Conservation (phyloP, 495 filamentous ascomycete species). For the Cercophora samala region DNA sequence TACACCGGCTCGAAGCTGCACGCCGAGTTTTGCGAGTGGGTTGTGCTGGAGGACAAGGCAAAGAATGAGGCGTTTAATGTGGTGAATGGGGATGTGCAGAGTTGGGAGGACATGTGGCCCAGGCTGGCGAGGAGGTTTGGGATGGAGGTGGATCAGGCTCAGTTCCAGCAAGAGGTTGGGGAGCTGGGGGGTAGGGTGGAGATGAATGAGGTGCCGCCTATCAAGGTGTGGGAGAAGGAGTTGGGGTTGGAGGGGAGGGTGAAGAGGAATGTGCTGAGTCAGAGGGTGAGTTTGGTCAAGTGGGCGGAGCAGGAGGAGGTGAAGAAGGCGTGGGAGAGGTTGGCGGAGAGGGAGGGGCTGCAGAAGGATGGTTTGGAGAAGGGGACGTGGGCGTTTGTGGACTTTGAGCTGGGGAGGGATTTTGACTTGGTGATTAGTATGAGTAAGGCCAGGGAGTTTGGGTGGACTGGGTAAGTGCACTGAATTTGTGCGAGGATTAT, state of each 20-base stretch:
- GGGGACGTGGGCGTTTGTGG: constrained; percentile 56
- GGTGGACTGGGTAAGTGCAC: constrained; percentile 39
- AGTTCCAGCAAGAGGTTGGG: constrained; percentile 36
- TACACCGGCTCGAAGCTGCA: constrained; percentile 52
- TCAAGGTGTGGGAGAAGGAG: constrained; percentile 38
- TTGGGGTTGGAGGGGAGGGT: constrained; percentile 40
- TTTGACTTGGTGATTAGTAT: constrained; percentile 52
- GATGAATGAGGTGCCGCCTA: constrained; percentile 40
- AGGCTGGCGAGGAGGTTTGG: constrained; percentile 46
- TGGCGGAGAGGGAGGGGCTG: constrained; percentile 47
- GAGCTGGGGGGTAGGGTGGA: constrained; percentile 19
- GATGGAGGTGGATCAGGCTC: constrained; percentile 42
- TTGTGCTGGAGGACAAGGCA: constrained; percentile 39
- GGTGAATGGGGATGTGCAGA: constrained; percentile 52
- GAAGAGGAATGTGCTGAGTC: constrained; percentile 35
- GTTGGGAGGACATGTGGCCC: constrained; percentile 57
- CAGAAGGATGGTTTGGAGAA: constrained; percentile 50
- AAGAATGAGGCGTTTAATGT: constrained; percentile 57
- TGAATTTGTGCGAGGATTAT: neutral
- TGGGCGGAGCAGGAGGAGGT: constrained; percentile 53
- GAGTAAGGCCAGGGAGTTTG: constrained; percentile 55
- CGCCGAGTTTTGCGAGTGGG: constrained; percentile 54
- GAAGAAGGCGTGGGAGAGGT: constrained; percentile 43
- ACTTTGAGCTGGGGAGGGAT: constrained; percentile 50
- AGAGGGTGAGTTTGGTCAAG: constrained; percentile 49